Base-by-base conservation (phyloP, 2,329 filamentous ascomycete species). In the Phialemonium atrogriseum region DNA sequence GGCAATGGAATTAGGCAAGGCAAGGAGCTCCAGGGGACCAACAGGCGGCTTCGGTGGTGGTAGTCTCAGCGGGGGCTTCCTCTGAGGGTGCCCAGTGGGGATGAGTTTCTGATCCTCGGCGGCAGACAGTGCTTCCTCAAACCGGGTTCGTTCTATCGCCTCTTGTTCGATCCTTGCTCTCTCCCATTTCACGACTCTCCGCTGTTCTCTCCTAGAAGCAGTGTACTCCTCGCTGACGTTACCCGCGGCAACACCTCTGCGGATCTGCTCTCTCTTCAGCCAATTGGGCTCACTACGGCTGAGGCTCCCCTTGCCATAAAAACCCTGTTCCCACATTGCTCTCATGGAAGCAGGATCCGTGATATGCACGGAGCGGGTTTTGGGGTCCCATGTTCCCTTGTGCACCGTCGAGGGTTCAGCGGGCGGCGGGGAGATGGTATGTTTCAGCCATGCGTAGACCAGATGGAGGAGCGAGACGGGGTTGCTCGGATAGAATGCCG, bases 251-350 rank as follows among this genome's bases (percentile, higher is more conserved):
- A 78, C 57, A 9, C 83, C 83, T 37, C 70, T 70, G 30, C 80
- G 73, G 17, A 80, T 77, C 55, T 84, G 81, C 56, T 94, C 86
- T 40, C 83, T 71, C 42, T 84, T 83, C 30, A 94, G 58, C 91
- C 91, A 98, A 45, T 79, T 91, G 4, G 89, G 89, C 55, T 98
- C 89, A 65, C 88, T 95, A 47, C 93, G 77, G 62, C 88, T 95
- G 36, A 96, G 64, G 46, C 68, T 89, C 26, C 91, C 91, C 57
- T 95, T 95, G 28, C 93, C 93, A 57, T 89, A 98, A 59, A 98
- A 98, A 5, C 91, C 91, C 62, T 93, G 85, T 57, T 94, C 84
- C 91, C 93, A 98, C 15, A 98, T 59, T 2, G 80, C 85, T 33
- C 82, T 71, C 40, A 93, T 80, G 4, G 85, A 80, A 34, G 69